Evolutionary conservation across 768 basidiomycete genomes (phyloP).

Genomic region (Auricularia auricula-judae): DNA sequence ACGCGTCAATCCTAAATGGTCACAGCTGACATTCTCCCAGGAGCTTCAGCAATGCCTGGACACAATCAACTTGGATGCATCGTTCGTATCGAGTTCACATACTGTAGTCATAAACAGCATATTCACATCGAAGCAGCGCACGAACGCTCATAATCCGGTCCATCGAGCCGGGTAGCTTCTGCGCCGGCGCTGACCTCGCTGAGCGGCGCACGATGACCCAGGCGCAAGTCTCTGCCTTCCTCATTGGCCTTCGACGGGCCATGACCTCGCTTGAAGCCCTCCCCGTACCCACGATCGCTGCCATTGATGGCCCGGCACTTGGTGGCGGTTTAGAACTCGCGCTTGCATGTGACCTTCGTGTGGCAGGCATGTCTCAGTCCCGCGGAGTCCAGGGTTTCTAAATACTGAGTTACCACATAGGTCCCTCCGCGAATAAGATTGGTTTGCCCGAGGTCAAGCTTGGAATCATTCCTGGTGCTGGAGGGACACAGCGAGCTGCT

Average conservation of each 20-base stretch:
- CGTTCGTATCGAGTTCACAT: constrained; percentile 25
- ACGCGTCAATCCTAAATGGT: constrained; percentile 1
- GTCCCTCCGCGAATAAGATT: constrained; percentile 64
- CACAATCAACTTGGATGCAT: constrained; percentile 52
- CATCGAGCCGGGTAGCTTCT: constrained; percentile 67
- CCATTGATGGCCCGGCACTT: constrained; percentile 86
- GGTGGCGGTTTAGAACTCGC: constrained; percentile 88
- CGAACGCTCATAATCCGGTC: constrained; percentile 81
- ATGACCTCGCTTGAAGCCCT: constrained; percentile 68
- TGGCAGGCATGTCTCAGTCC: constrained; percentile 53
- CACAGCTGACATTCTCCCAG: constrained; percentile 24
- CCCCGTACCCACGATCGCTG: constrained; percentile 82
- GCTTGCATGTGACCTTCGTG: constrained; percentile 81
- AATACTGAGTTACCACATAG: constrained; percentile 21
- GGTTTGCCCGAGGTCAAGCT: constrained; percentile 71
- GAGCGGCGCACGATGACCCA: constrained; percentile 80
- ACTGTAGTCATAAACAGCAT: background rate
- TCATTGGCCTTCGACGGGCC: constrained; percentile 59
- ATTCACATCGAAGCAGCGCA: constrained; percentile 30
- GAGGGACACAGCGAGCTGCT: constrained; percentile 76
- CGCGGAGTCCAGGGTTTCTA: background rate
- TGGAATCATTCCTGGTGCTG: constrained; percentile 85
- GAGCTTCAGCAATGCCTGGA: constrained; percentile 64
- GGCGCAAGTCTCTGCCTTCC: constrained; percentile 64
- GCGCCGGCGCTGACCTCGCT: constrained; percentile 81